Evolutionary conservation across 306 rosid species (phyloP), one percentile per base, ranked within the genome.

Genomic region (Cucurbita maxima): DNA sequence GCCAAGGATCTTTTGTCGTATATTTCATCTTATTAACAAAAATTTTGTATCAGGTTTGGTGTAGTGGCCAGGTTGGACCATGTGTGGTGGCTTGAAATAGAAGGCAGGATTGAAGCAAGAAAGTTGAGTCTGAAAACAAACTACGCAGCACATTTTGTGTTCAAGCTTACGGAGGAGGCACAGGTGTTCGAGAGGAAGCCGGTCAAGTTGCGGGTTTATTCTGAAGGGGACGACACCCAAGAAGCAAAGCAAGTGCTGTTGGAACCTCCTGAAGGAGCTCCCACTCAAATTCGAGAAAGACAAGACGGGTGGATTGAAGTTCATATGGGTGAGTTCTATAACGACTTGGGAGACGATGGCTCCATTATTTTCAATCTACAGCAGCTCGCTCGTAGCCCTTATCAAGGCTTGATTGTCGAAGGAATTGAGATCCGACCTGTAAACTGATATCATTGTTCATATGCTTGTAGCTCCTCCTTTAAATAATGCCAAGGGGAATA

Each of bases 361-460:
- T 4, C 25, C 1, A 68, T 79, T 25, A 51, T 59, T 4, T 82
- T 67, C 43, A 41, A 41, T 8, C 53, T 79, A 4, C 66, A 40
- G 5, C 66, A 63, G 64, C 61, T 72, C 6, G 10, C 5, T 37
- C 4, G 5, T 13, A 30, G 7, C 37, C 0, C 55, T 51, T 51
- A 15, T 7, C 6, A 54, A 76, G 79, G 83, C 13, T 81, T 84
- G 30, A 6, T 81, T 79, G 82, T 79, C 6, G 82, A 76, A 53
- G 83, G 85, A 25, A 22, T 81, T 64, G 88, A 81, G 74, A 15
- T 84, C 14, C 79, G 83, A 72, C 85, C 85, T 6, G 73, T 10
- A 37, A 48, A 13, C 53, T 48, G 14, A 48, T 30, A 30, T 30
- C 34, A 30, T 30, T 30, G 34, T 30, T 30, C 34, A 3, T 30